phyloP scores from a whole-genome alignment of 108 stramenopile species.

The Cylindrotheca closterium region DNA sequence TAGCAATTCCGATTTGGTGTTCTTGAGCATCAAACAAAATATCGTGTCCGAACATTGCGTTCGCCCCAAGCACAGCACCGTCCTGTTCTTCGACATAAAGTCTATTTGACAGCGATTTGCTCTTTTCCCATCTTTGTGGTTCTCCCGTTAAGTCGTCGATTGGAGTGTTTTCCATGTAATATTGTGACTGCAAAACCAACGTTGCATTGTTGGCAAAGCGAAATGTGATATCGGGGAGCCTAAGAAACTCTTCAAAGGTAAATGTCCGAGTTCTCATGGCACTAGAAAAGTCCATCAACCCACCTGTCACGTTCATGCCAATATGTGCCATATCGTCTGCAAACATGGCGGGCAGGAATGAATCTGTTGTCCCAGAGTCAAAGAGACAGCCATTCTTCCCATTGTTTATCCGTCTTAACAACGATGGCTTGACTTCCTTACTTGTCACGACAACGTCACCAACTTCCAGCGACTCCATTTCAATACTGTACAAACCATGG shows the following conservation, averaged over 20 bases:
- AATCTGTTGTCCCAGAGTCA: conserved; percentile 96
- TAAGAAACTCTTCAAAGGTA: conserved; percentile 51
- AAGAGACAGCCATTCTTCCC: conserved; percentile 92
- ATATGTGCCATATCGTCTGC: conserved; percentile 54
- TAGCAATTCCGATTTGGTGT: conserved; percentile 78
- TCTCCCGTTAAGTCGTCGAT: conserved; percentile 29
- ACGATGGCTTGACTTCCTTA: conserved; percentile 17
- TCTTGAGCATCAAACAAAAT: conserved; percentile 77
- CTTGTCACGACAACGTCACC: conserved; percentile 44
- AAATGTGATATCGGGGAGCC: conserved; percentile 56
- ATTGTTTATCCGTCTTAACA: conserved; percentile 44
- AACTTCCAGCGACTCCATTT: conserved; percentile 50
- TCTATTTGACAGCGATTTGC: conserved; percentile 54
- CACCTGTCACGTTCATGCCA: conserved; percentile 37
- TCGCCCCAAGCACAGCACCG: conserved; percentile 93
- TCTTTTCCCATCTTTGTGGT: conserved; percentile 44
- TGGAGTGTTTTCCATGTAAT: conserved; percentile 75
- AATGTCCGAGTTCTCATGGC: conserved; percentile 35
- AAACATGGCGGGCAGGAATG: conserved; percentile 74
- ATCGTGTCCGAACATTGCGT: conserved; percentile 92
- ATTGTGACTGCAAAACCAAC: conserved; percentile 40
- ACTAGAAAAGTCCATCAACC: conserved; percentile 45
- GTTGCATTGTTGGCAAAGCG: conserved; percentile 44
- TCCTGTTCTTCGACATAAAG: conserved; percentile 85
- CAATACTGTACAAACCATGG: conserved; percentile 59